These are phyloP conservation scores for Discostella stelligeroides DNA, from an alignment of 108 stramenopile species.

Conservation along the genomic window DNA sequence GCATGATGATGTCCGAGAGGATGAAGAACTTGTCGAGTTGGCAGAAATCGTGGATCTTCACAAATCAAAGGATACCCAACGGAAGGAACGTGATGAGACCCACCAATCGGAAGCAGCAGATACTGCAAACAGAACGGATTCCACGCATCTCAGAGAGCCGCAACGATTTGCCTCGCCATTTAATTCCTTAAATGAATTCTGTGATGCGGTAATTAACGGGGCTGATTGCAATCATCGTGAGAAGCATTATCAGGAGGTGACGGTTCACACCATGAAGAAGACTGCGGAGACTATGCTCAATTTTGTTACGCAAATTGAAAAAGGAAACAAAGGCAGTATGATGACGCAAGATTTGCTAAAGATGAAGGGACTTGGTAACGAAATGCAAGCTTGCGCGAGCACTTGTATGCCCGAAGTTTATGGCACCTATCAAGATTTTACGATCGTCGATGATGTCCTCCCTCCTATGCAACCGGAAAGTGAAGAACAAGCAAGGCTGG, in stretches of 20 bases:
- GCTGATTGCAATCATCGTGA: not conserved
- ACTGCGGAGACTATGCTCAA: constrained; percentile 12
- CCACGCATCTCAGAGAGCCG: not conserved
- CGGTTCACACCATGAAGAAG: constrained; percentile 12
- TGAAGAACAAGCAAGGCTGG: too few relatives aligned
- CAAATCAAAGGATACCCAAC: not conserved
- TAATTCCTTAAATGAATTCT: not conserved
- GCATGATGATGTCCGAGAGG: not conserved
- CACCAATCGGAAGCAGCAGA: not conserved
- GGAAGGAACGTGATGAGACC: not conserved
- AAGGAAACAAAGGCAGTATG: not conserved
- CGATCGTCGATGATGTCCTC: not conserved
- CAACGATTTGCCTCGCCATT: not conserved
- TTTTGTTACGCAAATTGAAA: not conserved
- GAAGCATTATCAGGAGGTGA: constrained; percentile 1
- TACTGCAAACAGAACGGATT: not conserved
- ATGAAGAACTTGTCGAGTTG: constrained; percentile 2
- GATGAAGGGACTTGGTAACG: not conserved
- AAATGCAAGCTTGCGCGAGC: not conserved
- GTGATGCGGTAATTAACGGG: not conserved
- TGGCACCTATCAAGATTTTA: not conserved
- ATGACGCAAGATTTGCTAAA: not conserved
- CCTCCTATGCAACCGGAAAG: not conserved
- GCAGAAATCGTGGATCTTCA: not conserved
- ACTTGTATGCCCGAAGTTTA: not conserved